phyloP scores from a whole-genome alignment of 2,329 filamentous ascomycete genomes.

The Plenodomus tracheiphilus region DNA sequence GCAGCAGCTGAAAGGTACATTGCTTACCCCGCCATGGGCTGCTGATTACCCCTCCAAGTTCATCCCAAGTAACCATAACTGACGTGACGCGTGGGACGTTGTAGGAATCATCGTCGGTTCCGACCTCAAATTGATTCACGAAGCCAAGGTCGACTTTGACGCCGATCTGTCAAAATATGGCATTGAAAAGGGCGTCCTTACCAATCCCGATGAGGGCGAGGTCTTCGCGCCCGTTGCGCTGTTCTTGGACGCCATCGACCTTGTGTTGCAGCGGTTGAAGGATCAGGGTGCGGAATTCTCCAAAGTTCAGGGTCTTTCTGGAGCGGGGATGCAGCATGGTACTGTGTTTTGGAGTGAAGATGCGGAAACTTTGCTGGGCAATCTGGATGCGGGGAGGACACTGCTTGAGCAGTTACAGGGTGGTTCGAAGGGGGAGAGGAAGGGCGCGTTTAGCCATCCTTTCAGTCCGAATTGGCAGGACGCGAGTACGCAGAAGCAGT shows the following conservation, averaged over 20 bases:
- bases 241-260: constrained; percentile 91
- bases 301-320: constrained; percentile 79
- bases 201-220: constrained; percentile 79
- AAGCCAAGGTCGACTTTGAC: constrained; percentile 96
- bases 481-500: constrained; percentile 89
- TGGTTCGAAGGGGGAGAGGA: constrained; percentile 42
- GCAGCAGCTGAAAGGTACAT: constrained; percentile 86
- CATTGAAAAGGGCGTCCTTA: constrained; percentile 84
- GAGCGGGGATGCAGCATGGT: constrained; percentile 95
- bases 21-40: constrained; percentile 32
- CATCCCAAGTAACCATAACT: constrained; percentile 9
- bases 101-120: constrained; percentile 81
- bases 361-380: constrained; percentile 66
- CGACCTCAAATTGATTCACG: constrained; percentile 75
- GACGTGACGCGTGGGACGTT: constrained; percentile 11
- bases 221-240: constrained; percentile 91
- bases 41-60: constrained; percentile 14
- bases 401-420: constrained; percentile 71
- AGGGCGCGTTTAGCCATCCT: constrained; percentile 74
- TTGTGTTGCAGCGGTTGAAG: constrained; percentile 75
- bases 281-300: constrained; percentile 72
- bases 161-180: constrained; percentile 72
- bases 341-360: constrained; percentile 87
- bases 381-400: constrained; percentile 62
- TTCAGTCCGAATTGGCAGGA: constrained; percentile 98